These are phyloP conservation scores for Xylariaceae sp. DNA, from an alignment of 2,329 filamentous ascomycete genomes.

Conservation along the genomic window DNA sequence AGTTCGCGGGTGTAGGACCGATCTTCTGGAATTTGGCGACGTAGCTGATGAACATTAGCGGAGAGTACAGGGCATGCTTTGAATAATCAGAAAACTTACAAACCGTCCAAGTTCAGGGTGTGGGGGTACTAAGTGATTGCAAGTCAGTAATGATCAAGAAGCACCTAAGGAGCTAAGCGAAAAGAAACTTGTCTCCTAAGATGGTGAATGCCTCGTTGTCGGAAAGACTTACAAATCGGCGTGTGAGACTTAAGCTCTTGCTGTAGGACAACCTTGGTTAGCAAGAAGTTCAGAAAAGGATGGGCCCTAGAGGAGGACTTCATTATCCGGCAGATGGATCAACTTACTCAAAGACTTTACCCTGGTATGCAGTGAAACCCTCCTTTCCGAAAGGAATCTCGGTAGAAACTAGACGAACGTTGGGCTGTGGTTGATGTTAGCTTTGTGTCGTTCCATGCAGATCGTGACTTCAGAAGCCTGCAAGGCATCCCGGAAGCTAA, in stretches of 20 bases:
- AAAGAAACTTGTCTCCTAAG: neutral
- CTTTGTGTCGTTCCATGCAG: neutral
- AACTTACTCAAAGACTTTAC: conserved; percentile 73
- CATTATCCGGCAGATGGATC: neutral
- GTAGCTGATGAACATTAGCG: conserved; percentile 33
- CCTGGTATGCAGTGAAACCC: conserved; percentile 84
- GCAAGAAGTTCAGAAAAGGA: neutral
- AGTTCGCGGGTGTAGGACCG: conserved; percentile 64
- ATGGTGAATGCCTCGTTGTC: conserved; percentile 30
- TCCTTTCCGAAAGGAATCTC: conserved; percentile 86
- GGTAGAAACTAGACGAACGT: conserved; percentile 88
- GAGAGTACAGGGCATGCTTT: neutral
- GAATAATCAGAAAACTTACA: conserved; percentile 46
- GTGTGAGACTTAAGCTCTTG: conserved; percentile 72
- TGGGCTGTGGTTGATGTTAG: conserved; percentile 57
- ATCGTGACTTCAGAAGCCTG: neutral
- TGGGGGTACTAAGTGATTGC: conserved; percentile 14
- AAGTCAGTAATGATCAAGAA: conserved; percentile 1
- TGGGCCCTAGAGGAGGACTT: neutral
- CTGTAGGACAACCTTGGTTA: conserved; percentile 10
- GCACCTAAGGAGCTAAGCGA: too few species aligned
- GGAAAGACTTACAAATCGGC: conserved; percentile 69
- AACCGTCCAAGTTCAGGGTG: conserved; percentile 87
- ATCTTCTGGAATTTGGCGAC: conserved; percentile 96
- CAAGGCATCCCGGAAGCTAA: neutral